Percentiles rank a stretch among this genome's conserved stretches.
Evolutionary conservation across 306 rosid species (phyloP).

Genomic region (Lotus japonicus): DNA sequence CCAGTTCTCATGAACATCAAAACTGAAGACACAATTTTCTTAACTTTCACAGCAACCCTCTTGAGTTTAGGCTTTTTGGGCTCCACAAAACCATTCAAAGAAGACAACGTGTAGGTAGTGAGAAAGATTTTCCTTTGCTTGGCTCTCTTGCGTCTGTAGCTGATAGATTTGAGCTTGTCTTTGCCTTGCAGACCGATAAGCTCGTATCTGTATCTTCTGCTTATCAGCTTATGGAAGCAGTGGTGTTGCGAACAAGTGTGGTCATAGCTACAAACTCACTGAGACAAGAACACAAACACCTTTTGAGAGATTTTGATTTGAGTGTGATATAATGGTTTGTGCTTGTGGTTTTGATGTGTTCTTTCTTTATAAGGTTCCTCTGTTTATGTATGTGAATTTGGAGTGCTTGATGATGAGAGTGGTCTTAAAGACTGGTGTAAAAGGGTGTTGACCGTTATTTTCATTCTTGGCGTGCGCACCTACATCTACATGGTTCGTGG

Average conservation of each 20-base stretch:
- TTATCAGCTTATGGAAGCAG: conserved; percentile 39
- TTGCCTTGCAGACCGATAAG: conserved; percentile 20
- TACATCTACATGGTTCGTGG: background rate
- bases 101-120: conserved; percentile 43
- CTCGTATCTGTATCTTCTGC: conserved; percentile 42
- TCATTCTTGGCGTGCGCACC: conserved; percentile 35
- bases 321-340: background rate
- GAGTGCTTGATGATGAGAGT: too few relatives aligned
- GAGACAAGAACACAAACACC: background rate
- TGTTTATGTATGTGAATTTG: too few relatives aligned
- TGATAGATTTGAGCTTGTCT: conserved; percentile 28
- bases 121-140: conserved; percentile 54
- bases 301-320: background rate
- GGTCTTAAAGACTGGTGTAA: background rate
- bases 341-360: background rate
- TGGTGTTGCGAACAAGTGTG: conserved; percentile 39
- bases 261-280: conserved; percentile 17
- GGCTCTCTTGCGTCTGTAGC: conserved; percentile 46
- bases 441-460: conserved; percentile 20
- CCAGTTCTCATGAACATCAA: conserved; percentile 29
- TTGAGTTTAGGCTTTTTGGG: conserved; percentile 26
- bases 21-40: conserved; percentile 34
- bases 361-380: background rate
- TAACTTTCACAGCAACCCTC: conserved; percentile 42
- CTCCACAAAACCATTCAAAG: conserved; percentile 14